Evolutionary conservation across 192 early-diverging fungal species (phyloP), one percentile per base, ranked within the genome.

Genomic region (Spinellus fusiger): DNA sequence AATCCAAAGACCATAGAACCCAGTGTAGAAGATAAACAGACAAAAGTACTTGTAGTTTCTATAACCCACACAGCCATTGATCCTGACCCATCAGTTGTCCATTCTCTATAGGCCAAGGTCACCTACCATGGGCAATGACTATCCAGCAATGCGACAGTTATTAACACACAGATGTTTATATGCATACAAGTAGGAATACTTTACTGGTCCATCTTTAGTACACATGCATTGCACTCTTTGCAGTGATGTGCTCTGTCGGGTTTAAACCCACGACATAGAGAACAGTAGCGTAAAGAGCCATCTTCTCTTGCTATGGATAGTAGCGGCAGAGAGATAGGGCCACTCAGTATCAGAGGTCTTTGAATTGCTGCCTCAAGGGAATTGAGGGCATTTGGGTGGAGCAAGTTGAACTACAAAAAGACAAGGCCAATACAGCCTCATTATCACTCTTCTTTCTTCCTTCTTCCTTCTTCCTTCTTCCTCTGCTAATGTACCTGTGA

Each of bases 181-280:
- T n/a, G n/a, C n/a, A n/a, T n/a, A n/a, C n/a, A n/a, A n/a, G n/a
- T 25, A 13, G 20, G 13, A n/a, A 8, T 34, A 35, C 71, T 77
- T 31, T 77, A 81, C 79, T 81, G 79, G 54, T 81, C 79, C 79
- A 81, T 81, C 55, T 73, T 78, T 15, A 78, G 47, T 0, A 74
- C 67, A 49, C 79, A 81, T 52, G 60, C 56, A n/a, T 75, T 69
- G 55, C 79, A 80, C 13, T 74, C 77, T 28, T 71, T 71, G 49
- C 79, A 80, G 37, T 80, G 79, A 57, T 80, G 79, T 33, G 71
- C 59, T 61, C 79, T 33, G 57, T 74, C 73, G 9, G 79, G 73
- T 47, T 80, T 80, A 52, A 75, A 29, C 4, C 57, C 32, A 23
- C 55, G 26, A 22, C 69, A 71, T 15, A 46, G 44, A 12, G 52